phyloP scores from a whole-genome alignment of 176 grass and related monocot genomes.

The Oryza officinalis region DNA sequence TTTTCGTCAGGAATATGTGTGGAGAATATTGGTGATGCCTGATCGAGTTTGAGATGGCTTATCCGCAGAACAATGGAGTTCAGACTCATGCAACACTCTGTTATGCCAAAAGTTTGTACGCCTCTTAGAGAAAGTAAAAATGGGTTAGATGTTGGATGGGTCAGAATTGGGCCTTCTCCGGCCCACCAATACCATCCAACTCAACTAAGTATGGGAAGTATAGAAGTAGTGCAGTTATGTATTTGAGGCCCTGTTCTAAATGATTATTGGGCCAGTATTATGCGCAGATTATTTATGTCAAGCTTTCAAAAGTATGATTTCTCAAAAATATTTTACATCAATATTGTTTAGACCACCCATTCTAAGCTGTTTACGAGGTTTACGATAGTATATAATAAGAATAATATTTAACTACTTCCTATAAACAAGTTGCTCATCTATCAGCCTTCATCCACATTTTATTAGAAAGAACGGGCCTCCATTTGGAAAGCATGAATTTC shows the following conservation, averaged over 20 bases:
- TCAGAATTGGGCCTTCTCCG: not conserved
- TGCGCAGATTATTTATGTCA: no score
- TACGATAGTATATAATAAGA: no score
- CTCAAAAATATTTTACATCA: no score
- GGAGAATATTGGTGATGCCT: conserved; percentile 12
- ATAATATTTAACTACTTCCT: no score
- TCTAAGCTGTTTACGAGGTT: no score
- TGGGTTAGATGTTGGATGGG: not conserved
- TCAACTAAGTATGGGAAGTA: not conserved
- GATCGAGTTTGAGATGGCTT: not conserved
- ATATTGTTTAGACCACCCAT: no score
- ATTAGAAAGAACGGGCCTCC: no score
- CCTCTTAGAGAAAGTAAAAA: not conserved
- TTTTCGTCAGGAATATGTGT: conserved; percentile 27
- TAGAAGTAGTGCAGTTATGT: not conserved
- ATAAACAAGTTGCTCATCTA: no score
- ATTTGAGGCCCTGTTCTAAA: no score
- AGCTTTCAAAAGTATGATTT: no score
- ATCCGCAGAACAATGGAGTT: not conserved
- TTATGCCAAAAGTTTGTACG: not conserved
- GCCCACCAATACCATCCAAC: not conserved
- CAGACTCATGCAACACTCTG: not conserved
- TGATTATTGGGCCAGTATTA: no score
- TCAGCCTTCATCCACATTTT: no score
- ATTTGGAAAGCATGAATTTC: not conserved